Base-by-base conservation (phyloP, 176 grass and related monocot species). In the Eleusine indica region DNA sequence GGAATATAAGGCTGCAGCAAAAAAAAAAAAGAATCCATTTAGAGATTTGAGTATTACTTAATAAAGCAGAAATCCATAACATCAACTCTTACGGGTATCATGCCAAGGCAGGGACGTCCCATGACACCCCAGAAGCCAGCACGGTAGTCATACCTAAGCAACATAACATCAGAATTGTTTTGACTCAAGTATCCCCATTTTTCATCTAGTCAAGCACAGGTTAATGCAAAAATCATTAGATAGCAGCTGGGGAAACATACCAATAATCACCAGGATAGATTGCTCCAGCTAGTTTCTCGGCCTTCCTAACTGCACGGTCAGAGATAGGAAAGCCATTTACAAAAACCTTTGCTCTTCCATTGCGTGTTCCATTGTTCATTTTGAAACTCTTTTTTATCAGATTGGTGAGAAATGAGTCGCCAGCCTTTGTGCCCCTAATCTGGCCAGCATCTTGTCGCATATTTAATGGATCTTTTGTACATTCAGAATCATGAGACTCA, bases 51-150 rank as follows among this genome's bases (percentile, higher is more conserved):
- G 12, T 79, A 56, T 3, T 35, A 18, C 18, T 28, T 70, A 62
- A 40, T 15, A 9, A 37, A 49, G 30, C 52, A 64, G 22, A 73
- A 74, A 74, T 87, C 43, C 18, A 83, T 30, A 37, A 83, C 18
- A 52, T 21, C 46, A 80, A 16, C 48, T 53, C 96, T 96, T 94
- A 99, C 93, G 38, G 91, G 93, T 90, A 99, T 96, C 82, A 99
- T 99, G 85, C 96, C 93, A 78, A 94, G 93, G 80, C 96, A 99
- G 75, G 88, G 71, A 61, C 79, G 86, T 7, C 96, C 91, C 39
- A 90, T 89, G 25, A 92, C 83, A 66, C 96, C 93, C 96, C 96
- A 99, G 88, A 96, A 99, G 48, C 96, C 93, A 92, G 93, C 91
- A 81, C 86, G 83, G 47, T 92, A 86, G 78, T 96, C 93, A 76